These are phyloP conservation scores for Rhizopus delemar DNA, from an alignment of 371 early-diverging fungal genomes.

Conservation along the genomic window DNA sequence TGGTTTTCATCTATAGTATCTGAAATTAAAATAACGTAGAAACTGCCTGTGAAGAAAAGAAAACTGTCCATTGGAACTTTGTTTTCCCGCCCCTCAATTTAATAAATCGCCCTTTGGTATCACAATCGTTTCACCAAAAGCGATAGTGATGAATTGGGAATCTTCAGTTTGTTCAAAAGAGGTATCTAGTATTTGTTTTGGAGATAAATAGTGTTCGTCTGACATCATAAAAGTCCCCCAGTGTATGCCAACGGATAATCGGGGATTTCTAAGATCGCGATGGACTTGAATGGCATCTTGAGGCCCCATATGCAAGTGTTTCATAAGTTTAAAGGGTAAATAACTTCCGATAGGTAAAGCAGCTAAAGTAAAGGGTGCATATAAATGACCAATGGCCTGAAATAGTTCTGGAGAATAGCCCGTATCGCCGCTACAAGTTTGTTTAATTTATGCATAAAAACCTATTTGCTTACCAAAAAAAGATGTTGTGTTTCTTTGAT, in stretches of 20 bases:
- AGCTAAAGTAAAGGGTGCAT: conserved; percentile 58
- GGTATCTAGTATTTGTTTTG: conserved; percentile 47
- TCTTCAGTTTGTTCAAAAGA: conserved; percentile 17
- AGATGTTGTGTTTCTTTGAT: conserved; percentile 41
- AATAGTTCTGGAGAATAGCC: conserved; percentile 60
- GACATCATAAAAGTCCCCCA: conserved; percentile 70
- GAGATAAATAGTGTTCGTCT: conserved; percentile 68
- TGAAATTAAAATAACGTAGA: no score
- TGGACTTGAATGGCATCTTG: conserved; percentile 58
- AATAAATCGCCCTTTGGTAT: no score
- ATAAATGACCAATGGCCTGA: conserved; percentile 55
- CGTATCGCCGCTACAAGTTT: conserved; percentile 52
- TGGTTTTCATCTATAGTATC: no score
- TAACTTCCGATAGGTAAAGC: conserved; percentile 66
- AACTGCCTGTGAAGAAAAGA: no score
- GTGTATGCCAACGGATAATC: conserved; percentile 58
- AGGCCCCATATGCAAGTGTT: conserved; percentile 63
- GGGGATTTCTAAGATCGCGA: conserved; percentile 41
- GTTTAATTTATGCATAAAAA: not conserved
- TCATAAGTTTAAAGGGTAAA: conserved; percentile 54
- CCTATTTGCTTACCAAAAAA: conserved; percentile 49
- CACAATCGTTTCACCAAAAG: conserved; percentile 31
- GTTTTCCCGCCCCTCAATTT: no score
- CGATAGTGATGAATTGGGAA: conserved; percentile 30
- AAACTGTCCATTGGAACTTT: no score